Evolutionary conservation across 2,329 filamentous ascomycete species (phyloP), one percentile per base, ranked within the genome.

Genomic region (Penicillium sp.): DNA sequence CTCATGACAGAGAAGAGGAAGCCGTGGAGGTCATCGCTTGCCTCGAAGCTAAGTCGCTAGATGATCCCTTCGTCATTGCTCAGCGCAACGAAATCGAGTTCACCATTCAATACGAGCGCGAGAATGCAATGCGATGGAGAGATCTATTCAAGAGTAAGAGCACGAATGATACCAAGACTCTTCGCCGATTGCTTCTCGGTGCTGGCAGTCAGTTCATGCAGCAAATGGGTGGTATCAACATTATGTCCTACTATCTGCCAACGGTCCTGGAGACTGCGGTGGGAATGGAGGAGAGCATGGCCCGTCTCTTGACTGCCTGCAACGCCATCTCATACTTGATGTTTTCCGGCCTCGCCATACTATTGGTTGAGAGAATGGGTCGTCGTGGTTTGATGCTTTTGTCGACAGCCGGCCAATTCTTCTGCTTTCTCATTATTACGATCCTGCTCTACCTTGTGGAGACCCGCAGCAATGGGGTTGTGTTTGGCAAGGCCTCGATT

Each of bases 381-480:
- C 71, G 79, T 9, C 70, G 78, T 9, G 75, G 72, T 45, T 69
- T 79, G 43, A 78, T 81, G 76, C 78, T 81, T 69, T 63, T 63
- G 16, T 76, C 73, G 6, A 74, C 77, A n/a, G 67, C 70, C 6
- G 79, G 75, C 9, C 80, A 77, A 52, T 76, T 73, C 1, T 70
- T 76, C 12, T 82, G 78, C 59, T 81, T 76, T 69, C 69, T 77
- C 16, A 62, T 78, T 8, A 80, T 81, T 46, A 73, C 76, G 0
- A 76, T 77, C 16, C 67, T 75, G 0, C 68, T 77, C 12, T 42
- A 31, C 13, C 42, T 44, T 1, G 24, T 38, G 2, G 45, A 54
- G 26, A 52, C 63, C 13, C 10, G 26, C 8, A 16, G 24, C 26
- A 29, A 44, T 3, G 15, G 15, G 13, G 6, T 5, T 4, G 39